These are phyloP conservation scores for Pyrus bretschneideri DNA, from an alignment of 306 rosid genomes.

Conservation along the genomic window DNA sequence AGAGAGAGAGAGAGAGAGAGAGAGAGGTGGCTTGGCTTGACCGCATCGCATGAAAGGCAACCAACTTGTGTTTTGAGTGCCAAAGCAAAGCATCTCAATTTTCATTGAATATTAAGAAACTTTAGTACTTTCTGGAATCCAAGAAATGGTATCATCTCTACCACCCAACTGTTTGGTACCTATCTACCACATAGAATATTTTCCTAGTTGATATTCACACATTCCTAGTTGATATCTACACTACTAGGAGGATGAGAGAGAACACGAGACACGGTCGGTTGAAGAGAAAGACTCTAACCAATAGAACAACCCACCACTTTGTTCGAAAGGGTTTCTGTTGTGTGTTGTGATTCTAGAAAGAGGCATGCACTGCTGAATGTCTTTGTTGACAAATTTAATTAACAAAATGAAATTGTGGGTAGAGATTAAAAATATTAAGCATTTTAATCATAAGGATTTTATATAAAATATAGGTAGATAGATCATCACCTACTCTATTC, in stretches of 20 bases:
- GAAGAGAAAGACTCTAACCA: too few relatives aligned
- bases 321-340: too few relatives aligned
- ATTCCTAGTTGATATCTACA: too few relatives aligned
- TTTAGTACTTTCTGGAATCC: slow-evolving; percentile 37
- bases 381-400: neutral
- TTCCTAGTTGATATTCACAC: neutral
- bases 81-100: slow-evolving; percentile 21
- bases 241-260: too few relatives aligned
- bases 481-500: neutral
- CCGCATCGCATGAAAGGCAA: slow-evolving; percentile 25
- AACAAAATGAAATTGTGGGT: neutral
- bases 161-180: neutral
- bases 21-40: slow-evolving; percentile 37
- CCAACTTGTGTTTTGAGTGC: slow-evolving; percentile 25
- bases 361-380: neutral
- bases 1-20: slow-evolving; percentile 7
- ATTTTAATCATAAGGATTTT: neutral
- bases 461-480: neutral
- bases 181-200: neutral
- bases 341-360: neutral
- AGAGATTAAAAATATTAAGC: neutral
- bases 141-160: slow-evolving; percentile 23
- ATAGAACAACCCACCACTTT: too few relatives aligned
- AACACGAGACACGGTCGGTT: too few relatives aligned
- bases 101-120: slow-evolving; percentile 6